Evolutionary conservation across 805 yeast species (phyloP), one percentile per base, ranked within the genome.

Genomic region (Teunomyces aglyptinius): DNA sequence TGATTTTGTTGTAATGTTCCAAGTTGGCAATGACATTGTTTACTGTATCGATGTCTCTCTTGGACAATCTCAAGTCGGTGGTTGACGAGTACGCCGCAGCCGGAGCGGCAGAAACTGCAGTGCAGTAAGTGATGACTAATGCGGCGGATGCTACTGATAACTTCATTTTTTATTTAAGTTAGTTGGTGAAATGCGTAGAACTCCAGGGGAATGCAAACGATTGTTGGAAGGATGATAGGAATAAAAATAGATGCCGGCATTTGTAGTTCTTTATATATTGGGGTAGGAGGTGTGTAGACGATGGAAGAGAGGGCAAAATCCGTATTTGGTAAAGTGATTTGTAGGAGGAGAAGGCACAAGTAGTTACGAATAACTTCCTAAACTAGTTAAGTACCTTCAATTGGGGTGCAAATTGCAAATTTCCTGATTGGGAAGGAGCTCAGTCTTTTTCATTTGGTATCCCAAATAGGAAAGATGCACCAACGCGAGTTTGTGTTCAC

Each of bases 1-100:
- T 67, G 53, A 68, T 69, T 40, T 54, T 59, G 12, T 55, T 54
- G 56, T 54, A 61, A 11, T 55, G 55, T 38, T 70, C 49, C 51
- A 71, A 55, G 31, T 50, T 46, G 20, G 58, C 61, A 50, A 70
- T 57, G 41, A 63, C 59, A 44, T 56, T 57, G 46, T 60, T 60
- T 38, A 70, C 46, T 8, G 55, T 47, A 10, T 49, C 56, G 15
- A 46, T 34, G 22, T 60, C 54, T 52, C 61, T 57, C 34, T 43
- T 49, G 35, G 63, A 52, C 27, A 62, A 57, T 15, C 50, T 57
- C 15, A 57, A 55, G 16, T 46, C 57, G 18, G 40, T 33, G 28
- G 56, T 45, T 20, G 33, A 15, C 24, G 15, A 39, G 8, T 51
- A 39, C 12, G 44, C 50, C n/a, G 52, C 46, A 13, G 57, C 48